These are phyloP conservation scores for Pulveroboletus sp. DNA, from an alignment of 1,284 basidiomycete species.

Conservation along the genomic window DNA sequence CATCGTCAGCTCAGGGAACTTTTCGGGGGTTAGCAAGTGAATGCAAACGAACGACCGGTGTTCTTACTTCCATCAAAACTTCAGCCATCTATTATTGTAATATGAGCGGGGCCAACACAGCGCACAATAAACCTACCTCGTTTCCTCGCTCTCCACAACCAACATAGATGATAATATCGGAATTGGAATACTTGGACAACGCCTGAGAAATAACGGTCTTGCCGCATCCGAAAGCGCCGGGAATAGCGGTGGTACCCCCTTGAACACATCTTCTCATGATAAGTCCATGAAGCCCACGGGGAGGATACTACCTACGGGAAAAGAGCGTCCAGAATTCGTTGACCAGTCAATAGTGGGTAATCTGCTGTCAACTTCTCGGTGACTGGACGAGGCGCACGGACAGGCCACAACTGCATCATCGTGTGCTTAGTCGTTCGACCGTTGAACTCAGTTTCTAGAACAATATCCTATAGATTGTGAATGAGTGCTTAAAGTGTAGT, in stretches of 20 bases:
- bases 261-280: conserved; percentile 77
- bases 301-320: conserved; percentile 69
- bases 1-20: conserved; percentile 96
- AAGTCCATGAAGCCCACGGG: not conserved
- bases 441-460: conserved; percentile 97
- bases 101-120: conserved; percentile 4
- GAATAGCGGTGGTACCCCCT: conserved; percentile 98
- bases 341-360: conserved; percentile 91
- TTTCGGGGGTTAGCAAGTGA: conserved; percentile 15
- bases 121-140: conserved; percentile 48
- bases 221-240: conserved; percentile 97
- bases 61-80: conserved; percentile 84
- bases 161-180: conserved; percentile 99
- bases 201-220: conserved; percentile 98
- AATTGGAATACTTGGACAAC: conserved; percentile 98
- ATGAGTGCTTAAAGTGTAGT: conserved; percentile 1
- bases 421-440: conserved; percentile 93
- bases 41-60: conserved; percentile 1
- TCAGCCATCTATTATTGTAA: conserved; percentile 82
- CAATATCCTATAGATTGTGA: conserved; percentile 65
- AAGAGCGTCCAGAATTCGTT: conserved; percentile 94
- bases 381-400: conserved; percentile 94
- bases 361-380: conserved; percentile 93
- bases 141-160: conserved; percentile 95
- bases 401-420: conserved; percentile 98